Conservation (phyloP, 2,329 filamentous ascomycete species). For the Neonectria faginata region DNA sequence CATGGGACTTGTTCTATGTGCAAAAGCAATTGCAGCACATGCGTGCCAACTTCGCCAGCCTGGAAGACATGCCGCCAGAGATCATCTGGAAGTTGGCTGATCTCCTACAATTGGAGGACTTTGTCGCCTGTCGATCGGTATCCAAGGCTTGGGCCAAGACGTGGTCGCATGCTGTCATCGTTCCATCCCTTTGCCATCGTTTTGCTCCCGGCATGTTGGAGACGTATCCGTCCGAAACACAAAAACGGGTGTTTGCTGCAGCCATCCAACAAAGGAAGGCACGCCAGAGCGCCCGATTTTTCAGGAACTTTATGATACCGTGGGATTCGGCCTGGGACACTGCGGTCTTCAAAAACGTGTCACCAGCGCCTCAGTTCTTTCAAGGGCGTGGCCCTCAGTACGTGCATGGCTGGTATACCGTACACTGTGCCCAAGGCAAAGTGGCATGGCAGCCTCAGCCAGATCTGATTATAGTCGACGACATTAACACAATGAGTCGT, state of each 20-base stretch:
- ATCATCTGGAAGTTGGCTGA: slow-evolving; percentile 41
- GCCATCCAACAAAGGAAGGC: slow-evolving; percentile 29
- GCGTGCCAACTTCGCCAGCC: slow-evolving; percentile 36
- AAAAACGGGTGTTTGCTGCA: slow-evolving; percentile 28
- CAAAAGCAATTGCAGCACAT: slow-evolving; percentile 33
- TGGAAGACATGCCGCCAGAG: slow-evolving; percentile 46
- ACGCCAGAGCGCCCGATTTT: slow-evolving; percentile 25
- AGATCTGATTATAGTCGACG: slow-evolving; percentile 41
- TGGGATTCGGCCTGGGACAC: slow-evolving; percentile 35
- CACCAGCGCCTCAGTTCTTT: background rate
- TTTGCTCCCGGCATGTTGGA: slow-evolving; percentile 48
- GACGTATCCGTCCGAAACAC: slow-evolving; percentile 15
- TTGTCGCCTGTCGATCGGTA: slow-evolving; percentile 42
- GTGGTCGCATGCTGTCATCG: slow-evolving; percentile 43
- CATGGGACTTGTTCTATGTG: slow-evolving; percentile 46
- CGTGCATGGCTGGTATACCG: slow-evolving; percentile 7
- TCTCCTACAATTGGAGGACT: slow-evolving; percentile 42
- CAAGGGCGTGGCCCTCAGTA: background rate
- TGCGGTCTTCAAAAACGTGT: slow-evolving; percentile 7
- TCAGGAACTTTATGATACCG: slow-evolving; percentile 14
- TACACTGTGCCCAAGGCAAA: slow-evolving; percentile 42
- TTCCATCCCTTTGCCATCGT: slow-evolving; percentile 34
- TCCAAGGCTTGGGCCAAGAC: slow-evolving; percentile 42
- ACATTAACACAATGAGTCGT: slow-evolving; percentile 38
- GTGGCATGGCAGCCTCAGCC: slow-evolving; percentile 45